A percentile compares a stretch with the other conserved stretches of the same genome.
Conservation (phyloP, 1,139 yeast genomes). For the Entelexis paramagnoliae region DNA sequence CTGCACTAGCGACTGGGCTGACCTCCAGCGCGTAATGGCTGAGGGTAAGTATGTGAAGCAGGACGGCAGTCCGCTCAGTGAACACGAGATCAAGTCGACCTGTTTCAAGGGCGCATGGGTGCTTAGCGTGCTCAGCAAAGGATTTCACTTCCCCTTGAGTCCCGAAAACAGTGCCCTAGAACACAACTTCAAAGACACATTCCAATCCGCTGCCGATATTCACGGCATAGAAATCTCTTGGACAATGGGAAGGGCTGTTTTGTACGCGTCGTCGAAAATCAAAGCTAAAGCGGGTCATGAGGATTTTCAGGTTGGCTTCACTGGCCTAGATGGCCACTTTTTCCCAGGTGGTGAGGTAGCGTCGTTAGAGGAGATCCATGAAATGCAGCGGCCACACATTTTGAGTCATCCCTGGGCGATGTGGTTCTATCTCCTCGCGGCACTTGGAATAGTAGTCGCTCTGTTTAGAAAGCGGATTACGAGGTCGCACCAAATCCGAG, state of each 20-base stretch:
- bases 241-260: slow-evolving; percentile 72
- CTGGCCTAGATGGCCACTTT: slow-evolving; percentile 24
- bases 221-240: slow-evolving; percentile 64
- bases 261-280: slow-evolving; percentile 42
- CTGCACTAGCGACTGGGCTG: slow-evolving; percentile 40
- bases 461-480: neutral
- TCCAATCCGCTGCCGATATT: slow-evolving; percentile 52
- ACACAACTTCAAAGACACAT: slow-evolving; percentile 35
- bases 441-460: neutral
- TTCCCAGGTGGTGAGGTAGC: slow-evolving; percentile 20
- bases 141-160: slow-evolving; percentile 52
- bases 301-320: slow-evolving; percentile 36
- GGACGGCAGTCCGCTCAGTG: slow-evolving; percentile 25
- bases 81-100: slow-evolving; percentile 37
- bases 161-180: slow-evolving; percentile 16
- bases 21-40: slow-evolving; percentile 33
- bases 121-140: slow-evolving; percentile 57
- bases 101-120: slow-evolving; percentile 71
- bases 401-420: neutral
- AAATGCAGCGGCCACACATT: neutral
- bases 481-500: neutral
- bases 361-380: neutral
- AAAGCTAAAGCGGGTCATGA: slow-evolving; percentile 2
- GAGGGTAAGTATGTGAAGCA: slow-evolving; percentile 25
- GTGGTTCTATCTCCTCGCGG: neutral